Evolutionary conservation across 2,329 filamentous ascomycete genomes (phyloP).

Genomic region (Hypoxylon sp.): DNA sequence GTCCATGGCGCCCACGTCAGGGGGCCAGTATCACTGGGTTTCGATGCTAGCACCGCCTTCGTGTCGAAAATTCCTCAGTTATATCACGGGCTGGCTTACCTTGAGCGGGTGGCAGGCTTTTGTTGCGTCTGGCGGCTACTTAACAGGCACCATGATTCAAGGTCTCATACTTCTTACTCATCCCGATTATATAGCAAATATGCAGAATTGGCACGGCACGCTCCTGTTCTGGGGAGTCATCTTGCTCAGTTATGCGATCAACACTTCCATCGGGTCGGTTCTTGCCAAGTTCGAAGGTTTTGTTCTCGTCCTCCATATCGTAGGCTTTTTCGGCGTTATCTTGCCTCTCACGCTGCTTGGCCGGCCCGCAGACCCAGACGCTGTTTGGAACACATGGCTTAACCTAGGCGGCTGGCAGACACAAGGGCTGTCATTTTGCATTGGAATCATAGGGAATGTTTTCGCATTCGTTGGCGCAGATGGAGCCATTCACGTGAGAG

Average conservation of each 20-base stretch:
- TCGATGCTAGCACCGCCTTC: conserved; percentile 40
- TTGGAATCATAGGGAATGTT: conserved; percentile 36
- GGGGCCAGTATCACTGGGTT: conserved; percentile 46
- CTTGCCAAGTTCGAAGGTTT: conserved; percentile 62
- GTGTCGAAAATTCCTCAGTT: conserved; percentile 41
- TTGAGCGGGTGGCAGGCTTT: conserved; percentile 44
- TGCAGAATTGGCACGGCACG: conserved; percentile 55
- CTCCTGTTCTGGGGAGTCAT: conserved; percentile 57
- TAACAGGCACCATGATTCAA: conserved; percentile 44
- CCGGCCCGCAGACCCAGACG: conserved; percentile 54
- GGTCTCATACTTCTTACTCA: conserved; percentile 41
- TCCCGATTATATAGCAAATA: conserved; percentile 27
- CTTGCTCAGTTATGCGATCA: conserved; percentile 39
- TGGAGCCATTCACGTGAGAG: conserved; percentile 50
- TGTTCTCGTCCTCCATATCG: conserved; percentile 61
- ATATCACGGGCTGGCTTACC: conserved; percentile 42
- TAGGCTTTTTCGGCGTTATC: conserved; percentile 61
- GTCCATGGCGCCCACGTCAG: conserved; percentile 45
- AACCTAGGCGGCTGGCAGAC: conserved; percentile 65
- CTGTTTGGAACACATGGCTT: conserved; percentile 63
- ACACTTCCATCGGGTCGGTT: conserved; percentile 58
- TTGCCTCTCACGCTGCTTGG: conserved; percentile 57
- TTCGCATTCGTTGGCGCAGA: conserved; percentile 58
- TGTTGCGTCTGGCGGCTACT: conserved; percentile 31
- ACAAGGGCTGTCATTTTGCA: conserved; percentile 60